These are phyloP conservation scores for Colletotrichum spinosum DNA, from an alignment of 2,329 filamentous ascomycete genomes.

Conservation along the genomic window DNA sequence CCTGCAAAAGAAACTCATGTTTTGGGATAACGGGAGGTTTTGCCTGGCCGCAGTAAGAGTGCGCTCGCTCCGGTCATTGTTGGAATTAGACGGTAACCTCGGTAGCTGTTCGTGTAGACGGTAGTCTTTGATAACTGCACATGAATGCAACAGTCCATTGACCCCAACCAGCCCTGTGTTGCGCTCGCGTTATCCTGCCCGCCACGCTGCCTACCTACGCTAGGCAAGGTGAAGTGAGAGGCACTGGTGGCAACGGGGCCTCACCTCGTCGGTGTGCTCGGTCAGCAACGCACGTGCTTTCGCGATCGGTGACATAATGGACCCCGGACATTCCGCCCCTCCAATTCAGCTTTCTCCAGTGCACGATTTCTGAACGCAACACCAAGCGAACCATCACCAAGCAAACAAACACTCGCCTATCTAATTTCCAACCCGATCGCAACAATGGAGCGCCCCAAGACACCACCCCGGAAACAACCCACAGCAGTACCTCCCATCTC, in stretches of 20 bases:
- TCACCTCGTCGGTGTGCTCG: slow-evolving; percentile 12
- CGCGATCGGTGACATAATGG: slow-evolving; percentile 38
- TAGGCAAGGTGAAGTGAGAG: background rate
- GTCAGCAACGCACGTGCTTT: slow-evolving; percentile 36
- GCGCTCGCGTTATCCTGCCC: too few relatives aligned
- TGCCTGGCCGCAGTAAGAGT: background rate
- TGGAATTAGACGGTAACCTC: too few relatives aligned
- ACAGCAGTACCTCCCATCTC: slow-evolving; percentile 48
- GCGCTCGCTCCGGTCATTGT: too few relatives aligned
- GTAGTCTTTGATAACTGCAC: too few relatives aligned
- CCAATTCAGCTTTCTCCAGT: slow-evolving; percentile 16
- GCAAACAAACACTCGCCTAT: background rate
- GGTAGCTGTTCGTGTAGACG: too few relatives aligned
- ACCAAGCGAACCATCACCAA: background rate
- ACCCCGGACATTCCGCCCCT: slow-evolving; percentile 29
- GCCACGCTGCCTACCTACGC: too few relatives aligned
- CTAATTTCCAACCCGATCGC: background rate
- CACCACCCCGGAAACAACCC: slow-evolving; percentile 54
- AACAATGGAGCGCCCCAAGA: slow-evolving; percentile 60
- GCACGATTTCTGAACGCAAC: background rate
- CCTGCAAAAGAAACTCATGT: background rate
- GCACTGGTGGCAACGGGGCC: background rate
- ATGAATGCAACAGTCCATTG: too few relatives aligned
- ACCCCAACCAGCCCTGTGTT: too few relatives aligned
- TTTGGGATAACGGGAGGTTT: slow-evolving; percentile 42